Evolutionary conservation across 129 eudicot genomes (phyloP), one percentile per base, ranked within the genome.

Genomic region (Artemisia annua): DNA sequence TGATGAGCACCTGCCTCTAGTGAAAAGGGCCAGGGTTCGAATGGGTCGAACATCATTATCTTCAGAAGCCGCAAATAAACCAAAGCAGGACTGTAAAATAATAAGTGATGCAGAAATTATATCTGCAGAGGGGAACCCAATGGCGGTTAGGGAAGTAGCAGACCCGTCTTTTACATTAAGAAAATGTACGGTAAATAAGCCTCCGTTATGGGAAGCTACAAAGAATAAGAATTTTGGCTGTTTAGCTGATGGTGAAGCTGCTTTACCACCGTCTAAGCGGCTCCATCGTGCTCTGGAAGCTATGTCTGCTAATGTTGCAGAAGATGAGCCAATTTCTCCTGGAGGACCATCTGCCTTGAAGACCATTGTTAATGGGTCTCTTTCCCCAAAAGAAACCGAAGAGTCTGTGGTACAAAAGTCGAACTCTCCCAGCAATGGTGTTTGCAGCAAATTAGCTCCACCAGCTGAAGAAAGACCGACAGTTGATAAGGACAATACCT

Each of bases 271-370:
- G 46, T 90, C 93, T 9, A 94, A 94, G 67, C 93, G 97, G 50
- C 84, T 94, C 2, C 96, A 88, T 75, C 90, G 98, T 48, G 98
- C 98, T 52, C 69, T 94, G 72, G 99, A 94, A 71, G 99, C 99
- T 7, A 94, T 94, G 99, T 87, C 93, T 68, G 99, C 97, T 43
- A 79, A 84, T 78, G 91, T 82, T 69, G 88, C 85, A 30, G 96
- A 88, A 73, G 86, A 85, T 76, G 63, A 66, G 74, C 75, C 83
- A 78, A 30, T 70, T 49, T 61, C 75, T 73, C 78, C 80, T 9
- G 76, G 68, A 59, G 82, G 71, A 57, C 81, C 85, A 35, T 51
- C 83, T 57, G 44, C 79, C 20, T 70, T 73, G 73, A 81, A 86
- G 66, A 72, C 82, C 30, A 55, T 78, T 11, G 81, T 49, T 17